These are phyloP conservation scores for Yamadazyma dendronema DNA, from an alignment of 1,139 yeast genomes.

Conservation along the genomic window DNA sequence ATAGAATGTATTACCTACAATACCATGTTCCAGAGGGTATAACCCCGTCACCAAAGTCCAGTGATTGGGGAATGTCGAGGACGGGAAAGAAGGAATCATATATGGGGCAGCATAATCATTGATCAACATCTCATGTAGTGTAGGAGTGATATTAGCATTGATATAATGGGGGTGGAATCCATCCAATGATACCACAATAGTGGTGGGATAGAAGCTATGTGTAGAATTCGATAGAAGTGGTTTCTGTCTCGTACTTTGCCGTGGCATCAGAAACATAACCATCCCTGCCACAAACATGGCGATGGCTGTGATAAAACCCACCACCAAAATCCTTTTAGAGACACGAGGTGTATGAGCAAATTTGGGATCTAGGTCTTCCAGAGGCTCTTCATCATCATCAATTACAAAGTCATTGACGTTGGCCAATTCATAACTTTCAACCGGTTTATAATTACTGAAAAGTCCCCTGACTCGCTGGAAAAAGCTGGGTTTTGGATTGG, in stretches of 20 bases:
- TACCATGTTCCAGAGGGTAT: constrained; percentile 82
- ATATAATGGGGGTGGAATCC: constrained; percentile 93
- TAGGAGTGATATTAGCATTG: constrained; percentile 65
- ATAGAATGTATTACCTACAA: constrained; percentile 79
- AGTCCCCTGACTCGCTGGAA: constrained; percentile 3
- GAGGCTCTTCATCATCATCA: constrained; percentile 5
- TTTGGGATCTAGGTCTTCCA: not conserved
- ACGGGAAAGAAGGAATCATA: constrained; percentile 84
- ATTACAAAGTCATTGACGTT: constrained; percentile 7
- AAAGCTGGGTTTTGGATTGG: not conserved
- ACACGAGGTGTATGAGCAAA: not conserved
- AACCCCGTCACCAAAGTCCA: constrained; percentile 89
- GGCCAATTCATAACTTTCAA: constrained; percentile 14
- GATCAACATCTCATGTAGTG: constrained; percentile 54
- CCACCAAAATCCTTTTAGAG: not conserved
- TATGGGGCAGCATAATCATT: constrained; percentile 72
- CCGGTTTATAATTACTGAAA: constrained; percentile 6
- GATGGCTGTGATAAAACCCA: not conserved
- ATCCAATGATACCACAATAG: constrained; percentile 74
- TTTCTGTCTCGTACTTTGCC: not conserved
- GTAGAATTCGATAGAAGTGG: constrained; percentile 59
- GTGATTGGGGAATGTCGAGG: constrained; percentile 88
- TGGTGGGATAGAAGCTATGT: constrained; percentile 69
- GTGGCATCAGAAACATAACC: not conserved
- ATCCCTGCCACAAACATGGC: not conserved